Conservation (phyloP, 495 filamentous ascomycete species). For the Aspergillus panamensis region DNA sequence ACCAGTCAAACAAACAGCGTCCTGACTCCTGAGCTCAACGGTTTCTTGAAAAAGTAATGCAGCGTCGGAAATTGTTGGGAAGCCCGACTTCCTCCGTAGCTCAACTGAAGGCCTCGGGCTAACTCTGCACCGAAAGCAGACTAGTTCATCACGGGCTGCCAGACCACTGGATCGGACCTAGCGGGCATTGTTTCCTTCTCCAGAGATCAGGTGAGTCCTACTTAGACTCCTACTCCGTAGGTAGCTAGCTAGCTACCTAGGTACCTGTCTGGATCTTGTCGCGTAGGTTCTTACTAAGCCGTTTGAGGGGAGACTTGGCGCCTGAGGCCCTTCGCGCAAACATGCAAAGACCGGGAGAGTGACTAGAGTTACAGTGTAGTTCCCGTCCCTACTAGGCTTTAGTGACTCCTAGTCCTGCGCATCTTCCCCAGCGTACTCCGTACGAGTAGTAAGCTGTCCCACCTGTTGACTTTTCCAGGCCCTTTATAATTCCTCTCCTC, state of each 20-base stretch:
- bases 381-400: slow-evolving; percentile 6
- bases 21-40: slow-evolving; percentile 8
- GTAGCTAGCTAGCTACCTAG: no score
- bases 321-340: slow-evolving; percentile 6
- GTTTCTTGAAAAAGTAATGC: slow-evolving; percentile 6
- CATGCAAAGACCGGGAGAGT: neutral
- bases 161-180: slow-evolving; percentile 14
- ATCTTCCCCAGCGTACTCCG: neutral
- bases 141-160: slow-evolving; percentile 10
- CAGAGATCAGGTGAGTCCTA: no score
- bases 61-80: slow-evolving; percentile 4
- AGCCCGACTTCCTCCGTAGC: slow-evolving; percentile 24
- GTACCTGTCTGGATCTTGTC: no score
- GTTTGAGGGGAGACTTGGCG: neutral
- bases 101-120: slow-evolving; percentile 21
- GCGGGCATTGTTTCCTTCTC: neutral
- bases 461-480: slow-evolving; percentile 9
- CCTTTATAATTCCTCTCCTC: slow-evolving; percentile 16
- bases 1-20: neutral
- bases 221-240: no score
- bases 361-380: slow-evolving; percentile 17
- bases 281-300: no score
- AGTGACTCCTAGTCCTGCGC: slow-evolving; percentile 1
- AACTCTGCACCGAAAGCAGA: slow-evolving; percentile 12
- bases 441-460: slow-evolving; percentile 12